Conservation (phyloP, 441 rosid genomes). For the Populus hybrid region DNA sequence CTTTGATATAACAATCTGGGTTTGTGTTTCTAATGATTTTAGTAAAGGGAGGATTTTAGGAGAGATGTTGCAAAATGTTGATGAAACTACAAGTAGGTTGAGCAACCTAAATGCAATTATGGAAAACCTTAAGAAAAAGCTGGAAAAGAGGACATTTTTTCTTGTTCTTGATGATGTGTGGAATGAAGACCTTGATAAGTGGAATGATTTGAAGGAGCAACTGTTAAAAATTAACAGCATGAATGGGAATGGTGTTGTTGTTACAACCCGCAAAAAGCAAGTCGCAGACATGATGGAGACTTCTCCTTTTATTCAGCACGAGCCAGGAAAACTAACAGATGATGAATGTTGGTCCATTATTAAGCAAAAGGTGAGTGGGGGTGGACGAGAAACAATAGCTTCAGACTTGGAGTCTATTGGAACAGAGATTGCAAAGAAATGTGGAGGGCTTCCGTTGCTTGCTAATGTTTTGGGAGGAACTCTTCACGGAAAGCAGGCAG, state of each 20-base stretch:
- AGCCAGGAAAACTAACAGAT: not conserved
- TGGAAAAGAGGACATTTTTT: no score
- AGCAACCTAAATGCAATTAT: not conserved
- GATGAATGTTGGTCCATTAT: conserved; percentile 24
- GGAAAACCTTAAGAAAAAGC: no score
- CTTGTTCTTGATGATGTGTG: no score
- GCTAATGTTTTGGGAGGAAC: no score
- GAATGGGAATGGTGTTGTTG: no score
- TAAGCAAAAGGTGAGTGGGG: not conserved
- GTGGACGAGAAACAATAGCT: not conserved
- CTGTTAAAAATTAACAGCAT: no score
- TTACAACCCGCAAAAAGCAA: no score
- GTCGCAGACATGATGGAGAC: no score
- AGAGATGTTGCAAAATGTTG: not conserved
- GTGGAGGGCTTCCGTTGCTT: conserved; percentile 20
- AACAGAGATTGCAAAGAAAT: conserved; percentile 15
- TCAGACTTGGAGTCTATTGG: conserved; percentile 11
- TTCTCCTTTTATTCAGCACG: not conserved
- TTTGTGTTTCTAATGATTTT: conserved; percentile 24
- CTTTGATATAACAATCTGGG: conserved; percentile 18
- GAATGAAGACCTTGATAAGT: no score
- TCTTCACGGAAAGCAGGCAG: no score
- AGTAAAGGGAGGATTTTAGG: conserved; percentile 1
- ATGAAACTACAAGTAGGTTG: not conserved
- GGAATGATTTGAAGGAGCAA: no score